phyloP scores from a whole-genome alignment of 2,329 filamentous ascomycete species.

The Cladophialophora yegresii region DNA sequence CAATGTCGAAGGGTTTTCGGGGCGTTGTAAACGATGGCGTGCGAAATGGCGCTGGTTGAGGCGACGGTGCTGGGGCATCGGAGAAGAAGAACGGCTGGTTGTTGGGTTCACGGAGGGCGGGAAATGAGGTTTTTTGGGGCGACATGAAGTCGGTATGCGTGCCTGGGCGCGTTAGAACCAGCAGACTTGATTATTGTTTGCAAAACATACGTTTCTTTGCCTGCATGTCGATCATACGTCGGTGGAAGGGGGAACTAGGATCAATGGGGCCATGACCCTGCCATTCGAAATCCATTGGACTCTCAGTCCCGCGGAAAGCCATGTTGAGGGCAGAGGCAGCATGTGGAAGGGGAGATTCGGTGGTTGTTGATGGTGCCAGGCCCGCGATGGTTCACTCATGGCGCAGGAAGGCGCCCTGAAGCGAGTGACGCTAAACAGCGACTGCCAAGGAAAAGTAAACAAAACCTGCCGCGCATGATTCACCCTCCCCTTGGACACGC shows the following conservation, averaged over 20 bases:
- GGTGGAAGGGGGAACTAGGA: conserved; percentile 50
- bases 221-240: conserved; percentile 47
- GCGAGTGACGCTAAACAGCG: background rate
- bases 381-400: background rate
- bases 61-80: conserved; percentile 40
- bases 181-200: background rate
- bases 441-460: background rate
- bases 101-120: conserved; percentile 53
- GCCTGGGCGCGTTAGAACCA: conserved; percentile 38
- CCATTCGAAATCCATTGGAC: conserved; percentile 57
- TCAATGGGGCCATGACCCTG: conserved; percentile 50
- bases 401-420: background rate
- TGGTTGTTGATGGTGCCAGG: background rate
- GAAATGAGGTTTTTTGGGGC: conserved; percentile 52
- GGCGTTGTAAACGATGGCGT: conserved; percentile 53
- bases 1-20: conserved; percentile 48
- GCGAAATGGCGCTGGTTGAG: conserved; percentile 43
- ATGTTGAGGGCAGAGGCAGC: conserved; percentile 18
- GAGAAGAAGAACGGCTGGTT: conserved; percentile 55
- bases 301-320: conserved; percentile 43
- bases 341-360: background rate
- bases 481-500: too few species aligned
- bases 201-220: conserved; percentile 48
- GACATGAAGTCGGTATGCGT: conserved; percentile 48
- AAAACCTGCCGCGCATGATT: background rate